phyloP scores from a whole-genome alignment of 2,329 filamentous ascomycete genomes.

The Botryotinia convoluta region DNA sequence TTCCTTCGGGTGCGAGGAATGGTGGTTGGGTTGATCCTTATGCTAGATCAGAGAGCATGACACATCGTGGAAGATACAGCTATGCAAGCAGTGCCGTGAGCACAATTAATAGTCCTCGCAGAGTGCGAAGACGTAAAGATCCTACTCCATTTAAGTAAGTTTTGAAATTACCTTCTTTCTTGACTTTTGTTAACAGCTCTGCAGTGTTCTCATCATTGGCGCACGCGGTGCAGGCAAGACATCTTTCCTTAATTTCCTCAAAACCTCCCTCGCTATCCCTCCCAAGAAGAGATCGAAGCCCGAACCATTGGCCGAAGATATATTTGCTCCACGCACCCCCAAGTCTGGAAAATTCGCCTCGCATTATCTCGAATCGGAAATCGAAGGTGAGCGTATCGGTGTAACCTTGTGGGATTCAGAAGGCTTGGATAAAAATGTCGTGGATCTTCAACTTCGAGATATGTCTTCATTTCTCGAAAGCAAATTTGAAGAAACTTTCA shows the following conservation, averaged over 20 bases:
- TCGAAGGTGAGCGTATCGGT: slow-evolving; percentile 86
- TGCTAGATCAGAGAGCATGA: slow-evolving; percentile 88
- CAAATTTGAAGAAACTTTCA: slow-evolving; percentile 97
- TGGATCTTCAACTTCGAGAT: slow-evolving; percentile 89
- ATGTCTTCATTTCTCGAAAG: slow-evolving; percentile 91
- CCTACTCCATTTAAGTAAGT: slow-evolving; percentile 98
- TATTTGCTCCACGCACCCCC: slow-evolving; percentile 44
- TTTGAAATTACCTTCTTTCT: not conserved
- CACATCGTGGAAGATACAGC: slow-evolving; percentile 91
- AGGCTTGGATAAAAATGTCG: slow-evolving; percentile 89
- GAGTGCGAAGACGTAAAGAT: slow-evolving; percentile 91
- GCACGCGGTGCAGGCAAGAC: slow-evolving; percentile 88
- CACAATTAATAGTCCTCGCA: slow-evolving; percentile 87
- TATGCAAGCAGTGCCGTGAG: slow-evolving; percentile 91
- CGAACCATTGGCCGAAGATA: slow-evolving; percentile 48
- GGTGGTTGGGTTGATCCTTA: slow-evolving; percentile 71
- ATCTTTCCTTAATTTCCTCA: slow-evolving; percentile 93
- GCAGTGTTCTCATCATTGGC: slow-evolving; percentile 84
- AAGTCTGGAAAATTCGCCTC: slow-evolving; percentile 70
- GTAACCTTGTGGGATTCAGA: slow-evolving; percentile 96
- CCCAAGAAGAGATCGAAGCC: slow-evolving; percentile 63
- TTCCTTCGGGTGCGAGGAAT: slow-evolving; percentile 43
- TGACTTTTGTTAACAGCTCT: slow-evolving; percentile 24
- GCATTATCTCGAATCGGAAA: slow-evolving; percentile 90
- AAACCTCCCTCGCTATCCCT: slow-evolving; percentile 79